A percentile compares a stretch with the other conserved stretches of the same genome.
phyloP scores from a whole-genome alignment of 192 early-diverging fungal genomes.

The Haplosporangium gracile region DNA sequence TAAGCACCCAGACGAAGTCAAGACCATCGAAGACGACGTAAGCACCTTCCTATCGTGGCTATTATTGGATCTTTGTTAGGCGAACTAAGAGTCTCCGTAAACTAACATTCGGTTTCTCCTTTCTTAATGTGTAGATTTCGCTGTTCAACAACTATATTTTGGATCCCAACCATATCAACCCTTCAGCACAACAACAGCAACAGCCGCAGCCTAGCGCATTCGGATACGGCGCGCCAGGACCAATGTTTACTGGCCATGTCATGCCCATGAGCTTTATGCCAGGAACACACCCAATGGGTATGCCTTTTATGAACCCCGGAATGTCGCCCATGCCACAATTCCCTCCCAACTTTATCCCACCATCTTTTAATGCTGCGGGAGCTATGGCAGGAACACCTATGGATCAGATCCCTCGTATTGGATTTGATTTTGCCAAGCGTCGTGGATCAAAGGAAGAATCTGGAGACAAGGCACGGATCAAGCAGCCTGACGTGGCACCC shows the following conservation, averaged over 20 bases:
- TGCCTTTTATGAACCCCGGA: constrained; percentile 47
- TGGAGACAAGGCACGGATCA: constrained; percentile 15
- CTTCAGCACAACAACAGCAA: constrained; percentile 53
- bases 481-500: constrained; percentile 22
- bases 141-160: constrained; percentile 92
- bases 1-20: constrained; percentile 87
- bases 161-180: constrained; percentile 85
- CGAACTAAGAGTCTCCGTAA: background rate
- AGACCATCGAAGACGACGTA: constrained; percentile 71
- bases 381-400: constrained; percentile 63
- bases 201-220: constrained; percentile 37
- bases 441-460: constrained; percentile 34
- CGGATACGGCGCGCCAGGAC: constrained; percentile 31
- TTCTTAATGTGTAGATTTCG: constrained; percentile 52
- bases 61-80: background rate
- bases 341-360: constrained; percentile 47
- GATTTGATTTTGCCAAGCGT: constrained; percentile 61
- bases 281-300: constrained; percentile 37
- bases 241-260: constrained; percentile 41
- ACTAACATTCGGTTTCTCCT: background rate
- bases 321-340: constrained; percentile 34
- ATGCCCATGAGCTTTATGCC: constrained; percentile 58
- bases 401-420: constrained; percentile 73
- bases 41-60: background rate
- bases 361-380: constrained; percentile 44